phyloP scores from a whole-genome alignment of 768 basidiomycete species.

The Boletus sp. region DNA sequence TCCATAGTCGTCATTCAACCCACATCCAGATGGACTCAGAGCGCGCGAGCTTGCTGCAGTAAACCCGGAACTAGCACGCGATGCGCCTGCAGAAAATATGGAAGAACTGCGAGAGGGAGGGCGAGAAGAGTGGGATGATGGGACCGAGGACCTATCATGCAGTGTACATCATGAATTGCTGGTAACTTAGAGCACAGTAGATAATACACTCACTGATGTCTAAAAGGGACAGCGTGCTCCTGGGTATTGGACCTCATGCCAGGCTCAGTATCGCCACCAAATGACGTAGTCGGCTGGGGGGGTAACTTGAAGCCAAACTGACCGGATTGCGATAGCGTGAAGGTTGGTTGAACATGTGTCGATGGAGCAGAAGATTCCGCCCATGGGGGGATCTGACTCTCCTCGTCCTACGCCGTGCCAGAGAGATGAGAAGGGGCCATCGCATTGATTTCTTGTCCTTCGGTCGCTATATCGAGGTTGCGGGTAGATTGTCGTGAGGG shows the following conservation, averaged over 20 bases:
- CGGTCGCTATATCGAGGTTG: too few species aligned
- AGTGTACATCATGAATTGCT: not conserved
- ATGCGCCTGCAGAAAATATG: too few species aligned
- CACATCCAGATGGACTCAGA: too few species aligned
- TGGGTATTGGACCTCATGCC: not conserved
- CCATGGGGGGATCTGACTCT: not conserved
- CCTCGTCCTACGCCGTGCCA: too few species aligned
- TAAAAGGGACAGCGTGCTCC: not conserved
- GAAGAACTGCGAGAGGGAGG: too few species aligned
- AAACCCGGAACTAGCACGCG: too few species aligned
- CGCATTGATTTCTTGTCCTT: too few species aligned
- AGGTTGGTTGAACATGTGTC: not conserved
- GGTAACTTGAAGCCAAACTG: too few species aligned
- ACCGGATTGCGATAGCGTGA: too few species aligned
- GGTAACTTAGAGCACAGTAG: not conserved
- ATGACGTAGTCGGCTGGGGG: not conserved
- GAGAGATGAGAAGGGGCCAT: not conserved
- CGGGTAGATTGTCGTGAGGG: too few species aligned
- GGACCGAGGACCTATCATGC: not conserved
- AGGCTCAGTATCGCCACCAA: not conserved
- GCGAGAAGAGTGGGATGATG: not conserved
- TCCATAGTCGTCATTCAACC: too few species aligned
- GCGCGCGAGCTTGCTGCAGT: too few species aligned
- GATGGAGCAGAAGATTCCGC: not conserved
- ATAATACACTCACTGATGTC: not conserved